Percentiles rank a stretch among this genome's conserved stretches.
phyloP scores from a whole-genome alignment of 176 grass and related monocot genomes.

The Oryza brachyantha region DNA sequence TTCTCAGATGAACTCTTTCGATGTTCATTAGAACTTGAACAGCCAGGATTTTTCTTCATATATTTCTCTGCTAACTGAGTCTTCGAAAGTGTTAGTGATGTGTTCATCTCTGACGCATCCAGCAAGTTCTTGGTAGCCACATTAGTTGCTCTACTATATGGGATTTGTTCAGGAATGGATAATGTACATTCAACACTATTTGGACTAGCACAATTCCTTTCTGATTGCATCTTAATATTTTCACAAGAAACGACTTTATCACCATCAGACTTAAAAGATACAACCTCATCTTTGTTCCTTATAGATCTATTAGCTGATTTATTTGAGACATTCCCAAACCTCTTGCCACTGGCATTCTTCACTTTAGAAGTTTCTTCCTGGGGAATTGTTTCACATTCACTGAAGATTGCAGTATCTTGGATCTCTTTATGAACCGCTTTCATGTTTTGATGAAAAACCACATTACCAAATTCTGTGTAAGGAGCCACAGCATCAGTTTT shows the following conservation, averaged over 20 bases:
- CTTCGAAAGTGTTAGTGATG: neutral
- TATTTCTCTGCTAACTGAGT: constrained; percentile 6
- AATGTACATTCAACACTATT: constrained; percentile 2
- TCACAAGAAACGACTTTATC: constrained; percentile 36
- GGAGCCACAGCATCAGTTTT: constrained; percentile 15
- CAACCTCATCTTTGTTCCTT: neutral
- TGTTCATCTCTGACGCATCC: neutral
- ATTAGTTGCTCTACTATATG: constrained; percentile 8
- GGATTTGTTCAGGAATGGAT: constrained; percentile 14
- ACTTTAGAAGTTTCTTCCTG: constrained; percentile 22
- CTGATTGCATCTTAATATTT: constrained; percentile 23
- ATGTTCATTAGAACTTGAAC: constrained; percentile 6
- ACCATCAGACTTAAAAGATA: constrained; percentile 14
- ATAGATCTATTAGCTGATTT: neutral
- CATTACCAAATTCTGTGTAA: constrained; percentile 16
- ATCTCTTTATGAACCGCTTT: constrained; percentile 26
- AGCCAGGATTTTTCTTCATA: neutral
- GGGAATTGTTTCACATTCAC: neutral
- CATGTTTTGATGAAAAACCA: constrained; percentile 40
- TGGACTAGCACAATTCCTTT: neutral
- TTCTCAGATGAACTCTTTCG: constrained; percentile 9
- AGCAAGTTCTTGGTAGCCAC: neutral
- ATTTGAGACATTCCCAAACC: constrained; percentile 9
- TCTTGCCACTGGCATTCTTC: constrained; percentile 32
- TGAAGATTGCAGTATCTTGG: constrained; percentile 1